A percentile compares a stretch with the other conserved stretches of the same genome.
These are phyloP conservation scores for Limonium bicolor DNA, from an alignment of 148 eudicot species.

Conservation along the genomic window DNA sequence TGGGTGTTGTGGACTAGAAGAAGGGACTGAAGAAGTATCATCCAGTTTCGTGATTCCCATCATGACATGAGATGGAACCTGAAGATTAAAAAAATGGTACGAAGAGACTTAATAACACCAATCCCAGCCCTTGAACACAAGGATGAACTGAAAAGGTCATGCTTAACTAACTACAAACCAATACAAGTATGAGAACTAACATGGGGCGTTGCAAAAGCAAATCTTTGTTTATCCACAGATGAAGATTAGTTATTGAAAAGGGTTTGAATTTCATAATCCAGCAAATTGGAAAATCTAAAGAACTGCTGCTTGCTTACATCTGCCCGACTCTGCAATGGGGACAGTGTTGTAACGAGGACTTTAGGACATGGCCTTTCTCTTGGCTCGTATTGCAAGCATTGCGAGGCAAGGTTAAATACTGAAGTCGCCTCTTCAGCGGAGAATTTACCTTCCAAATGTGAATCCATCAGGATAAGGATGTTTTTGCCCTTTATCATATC, in stretches of 20 bases:
- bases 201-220: no score
- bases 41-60: constrained; percentile 62
- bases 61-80: constrained; percentile 65
- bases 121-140: not conserved
- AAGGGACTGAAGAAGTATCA: constrained; percentile 44
- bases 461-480: constrained; percentile 32
- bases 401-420: constrained; percentile 46
- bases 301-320: constrained; percentile 20
- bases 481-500: constrained; percentile 64
- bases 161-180: no score
- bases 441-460: constrained; percentile 31
- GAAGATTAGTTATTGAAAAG: no score
- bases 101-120: not conserved
- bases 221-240: no score
- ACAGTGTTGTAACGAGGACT: constrained; percentile 41
- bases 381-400: constrained; percentile 57
- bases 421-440: constrained; percentile 30
- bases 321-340: constrained; percentile 30
- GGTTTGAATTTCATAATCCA: no score
- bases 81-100: constrained; percentile 1
- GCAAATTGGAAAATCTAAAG: not conserved
- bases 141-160: no score
- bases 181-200: no score
- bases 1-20: constrained; percentile 37
- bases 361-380: constrained; percentile 44